These are phyloP conservation scores for Kluyveromyces sp. DNA, from an alignment of 1,139 yeast genomes.

Conservation along the genomic window DNA sequence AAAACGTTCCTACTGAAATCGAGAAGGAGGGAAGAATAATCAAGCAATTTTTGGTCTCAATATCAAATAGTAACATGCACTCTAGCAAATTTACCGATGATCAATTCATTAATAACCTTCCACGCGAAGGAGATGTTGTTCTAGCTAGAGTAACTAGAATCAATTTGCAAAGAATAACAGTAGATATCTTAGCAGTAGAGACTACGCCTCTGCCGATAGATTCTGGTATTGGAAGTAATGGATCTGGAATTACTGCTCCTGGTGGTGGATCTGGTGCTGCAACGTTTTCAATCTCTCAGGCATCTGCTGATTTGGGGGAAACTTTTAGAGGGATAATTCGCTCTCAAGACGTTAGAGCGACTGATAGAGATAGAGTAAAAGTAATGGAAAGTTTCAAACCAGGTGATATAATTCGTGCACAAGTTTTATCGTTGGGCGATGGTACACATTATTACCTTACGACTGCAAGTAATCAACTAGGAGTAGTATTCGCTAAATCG, in stretches of 20 bases:
- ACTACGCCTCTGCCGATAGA: slow-evolving; percentile 45
- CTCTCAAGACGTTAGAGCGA: slow-evolving; percentile 80
- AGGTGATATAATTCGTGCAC: slow-evolving; percentile 86
- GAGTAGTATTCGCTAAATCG: slow-evolving; percentile 81
- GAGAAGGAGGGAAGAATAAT: slow-evolving; percentile 11
- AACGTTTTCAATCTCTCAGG: slow-evolving; percentile 38
- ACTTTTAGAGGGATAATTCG: slow-evolving; percentile 85
- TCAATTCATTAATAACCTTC: slow-evolving; percentile 49
- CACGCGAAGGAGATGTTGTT: slow-evolving; percentile 80
- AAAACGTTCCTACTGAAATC: not conserved
- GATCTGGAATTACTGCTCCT: slow-evolving; percentile 36
- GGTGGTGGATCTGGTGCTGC: slow-evolving; percentile 57
- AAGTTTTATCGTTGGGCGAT: slow-evolving; percentile 80
- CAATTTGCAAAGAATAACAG: slow-evolving; percentile 58
- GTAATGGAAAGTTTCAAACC: slow-evolving; percentile 76
- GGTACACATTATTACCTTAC: slow-evolving; percentile 84
- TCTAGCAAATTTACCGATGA: slow-evolving; percentile 18
- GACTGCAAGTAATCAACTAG: slow-evolving; percentile 86
- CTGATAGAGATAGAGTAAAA: slow-evolving; percentile 83
- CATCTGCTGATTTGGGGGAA: slow-evolving; percentile 71
- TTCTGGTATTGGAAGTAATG: slow-evolving; percentile 60
- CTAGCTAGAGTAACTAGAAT: slow-evolving; percentile 68
- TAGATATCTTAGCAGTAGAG: slow-evolving; percentile 79
- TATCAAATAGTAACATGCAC: slow-evolving; percentile 16
- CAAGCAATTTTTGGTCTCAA: slow-evolving; percentile 12